Percentiles rank a stretch among this genome's conserved stretches.
phyloP scores from a whole-genome alignment of 1,139 yeast species.

The Hanseniaspora sp. region DNA sequence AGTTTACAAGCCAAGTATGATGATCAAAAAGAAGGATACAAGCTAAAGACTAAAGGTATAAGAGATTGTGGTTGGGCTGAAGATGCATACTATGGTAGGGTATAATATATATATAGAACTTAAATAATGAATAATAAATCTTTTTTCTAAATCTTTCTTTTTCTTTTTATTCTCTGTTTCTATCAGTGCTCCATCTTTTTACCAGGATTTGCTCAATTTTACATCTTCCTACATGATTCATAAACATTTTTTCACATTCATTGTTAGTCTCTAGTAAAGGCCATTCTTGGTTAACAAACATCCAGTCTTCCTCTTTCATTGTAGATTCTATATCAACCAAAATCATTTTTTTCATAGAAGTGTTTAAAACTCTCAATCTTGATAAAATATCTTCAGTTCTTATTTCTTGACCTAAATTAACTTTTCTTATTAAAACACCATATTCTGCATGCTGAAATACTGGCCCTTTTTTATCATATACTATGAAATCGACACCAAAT shows the following conservation, averaged over 20 bases:
- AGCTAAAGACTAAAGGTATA: slow-evolving; percentile 42
- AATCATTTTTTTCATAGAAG: slow-evolving; percentile 9
- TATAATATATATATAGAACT: slow-evolving; percentile 19
- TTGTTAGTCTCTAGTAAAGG: slow-evolving; percentile 19
- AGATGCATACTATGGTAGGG: slow-evolving; percentile 40
- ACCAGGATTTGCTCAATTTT: slow-evolving; percentile 54
- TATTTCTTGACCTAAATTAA: slow-evolving; percentile 25
- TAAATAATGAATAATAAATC: not conserved
- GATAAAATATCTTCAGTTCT: slow-evolving; percentile 24
- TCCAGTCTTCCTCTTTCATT: not conserved
- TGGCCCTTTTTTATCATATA: slow-evolving; percentile 75
- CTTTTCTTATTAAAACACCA: slow-evolving; percentile 45
- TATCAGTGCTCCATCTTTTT: slow-evolving; percentile 74
- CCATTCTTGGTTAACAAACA: not conserved
- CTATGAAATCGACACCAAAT: slow-evolving; percentile 72
- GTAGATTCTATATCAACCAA: not conserved
- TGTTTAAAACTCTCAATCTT: slow-evolving; percentile 5
- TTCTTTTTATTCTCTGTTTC: slow-evolving; percentile 52
- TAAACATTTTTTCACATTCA: slow-evolving; percentile 38
- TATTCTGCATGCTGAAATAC: slow-evolving; percentile 92
- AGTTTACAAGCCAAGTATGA: slow-evolving; percentile 35
- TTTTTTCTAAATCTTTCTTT: not conserved
- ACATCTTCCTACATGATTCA: slow-evolving; percentile 18
- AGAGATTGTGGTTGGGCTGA: slow-evolving; percentile 74
- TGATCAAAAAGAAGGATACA: slow-evolving; percentile 41